Evolutionary conservation across 129 eudicot species (phyloP), one percentile per base, ranked within the genome.

Genomic region (Flaveria brownii): DNA sequence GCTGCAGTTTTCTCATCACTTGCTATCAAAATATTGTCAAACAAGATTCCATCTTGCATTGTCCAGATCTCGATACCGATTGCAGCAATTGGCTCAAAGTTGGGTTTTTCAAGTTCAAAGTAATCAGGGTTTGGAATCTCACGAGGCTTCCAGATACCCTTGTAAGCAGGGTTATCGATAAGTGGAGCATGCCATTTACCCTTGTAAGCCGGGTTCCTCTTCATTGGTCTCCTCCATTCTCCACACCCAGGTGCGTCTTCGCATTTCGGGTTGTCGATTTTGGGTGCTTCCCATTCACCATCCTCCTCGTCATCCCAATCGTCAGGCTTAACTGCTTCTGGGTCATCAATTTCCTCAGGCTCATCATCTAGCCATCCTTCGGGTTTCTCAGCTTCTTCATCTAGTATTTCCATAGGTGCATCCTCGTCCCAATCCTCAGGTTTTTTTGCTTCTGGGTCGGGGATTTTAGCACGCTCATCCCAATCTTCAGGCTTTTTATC

Each of bases 21-120:
- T 3, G 97, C 86, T 50, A 94, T 91, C 88, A 94, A 71, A 56
- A 94, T 67, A 68, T 88, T 94, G 85, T 89, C 97, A 36, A 94
- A 94, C 86, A 94, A 67, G 45, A 94, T 94, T 8, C 98, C 97
- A 82, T 91, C 97, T 86, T 94, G 96, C 98, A 94, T 91, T 11
- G 98, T 94, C 98, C 98, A 94, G 68, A 94, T 94, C 81, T 94
- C 98, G 77, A 94, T 94, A 47, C 98, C 98, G 71, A 94, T 85
- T 20, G 96, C 98, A 28, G 98, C 96, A 74, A 94, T 94, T 8
- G 96, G 96, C 79, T 94, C 98, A 79, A 85, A 94, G 84, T 91
- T 54, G 7, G 98, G 98, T 17, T 51, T 85, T 1, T 91, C 89
- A n/a, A 94, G 89, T 86, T 91, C 92, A 74, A 87, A 94, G 85